These are phyloP conservation scores for Colletotrichum trifolii DNA, from an alignment of 2,329 filamentous ascomycete species.

Conservation along the genomic window DNA sequence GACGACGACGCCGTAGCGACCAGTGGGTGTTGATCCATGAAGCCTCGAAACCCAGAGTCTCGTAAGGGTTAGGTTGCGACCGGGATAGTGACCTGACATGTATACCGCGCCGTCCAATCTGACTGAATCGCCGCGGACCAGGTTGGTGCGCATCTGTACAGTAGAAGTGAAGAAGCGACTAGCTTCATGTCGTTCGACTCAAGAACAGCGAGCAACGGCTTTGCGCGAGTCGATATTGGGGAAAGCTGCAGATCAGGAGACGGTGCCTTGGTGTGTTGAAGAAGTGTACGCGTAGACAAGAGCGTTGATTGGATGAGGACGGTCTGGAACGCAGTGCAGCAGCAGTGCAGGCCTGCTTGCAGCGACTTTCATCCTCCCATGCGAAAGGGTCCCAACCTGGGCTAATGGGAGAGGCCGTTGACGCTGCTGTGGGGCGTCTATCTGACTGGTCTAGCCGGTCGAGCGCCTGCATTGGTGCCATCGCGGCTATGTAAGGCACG, in stretches of 20 bases:
- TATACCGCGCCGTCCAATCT: neutral
- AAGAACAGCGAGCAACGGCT: slow-evolving; percentile 8
- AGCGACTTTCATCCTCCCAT: too few species aligned
- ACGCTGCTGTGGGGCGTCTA: slow-evolving; percentile 6
- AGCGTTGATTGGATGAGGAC: slow-evolving; percentile 14
- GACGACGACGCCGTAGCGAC: too few species aligned
- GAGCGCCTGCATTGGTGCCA: slow-evolving; percentile 20
- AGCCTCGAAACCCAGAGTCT: too few species aligned
- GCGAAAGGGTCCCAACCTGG: neutral
- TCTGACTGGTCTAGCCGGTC: neutral
- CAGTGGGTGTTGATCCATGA: too few species aligned
- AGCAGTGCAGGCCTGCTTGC: slow-evolving; percentile 12
- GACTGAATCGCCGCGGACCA: neutral
- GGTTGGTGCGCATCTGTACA: too few species aligned
- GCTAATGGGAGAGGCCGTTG: slow-evolving; percentile 6
- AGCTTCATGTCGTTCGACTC: slow-evolving; percentile 18
- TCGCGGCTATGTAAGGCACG: slow-evolving; percentile 34
- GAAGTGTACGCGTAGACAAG: slow-evolving; percentile 13
- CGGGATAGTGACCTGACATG: too few species aligned
- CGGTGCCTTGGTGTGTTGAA: slow-evolving; percentile 20
- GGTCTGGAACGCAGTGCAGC: slow-evolving; percentile 27
- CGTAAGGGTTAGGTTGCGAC: too few species aligned
- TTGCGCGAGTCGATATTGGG: slow-evolving; percentile 2
- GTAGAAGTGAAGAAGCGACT: slow-evolving; percentile 2
- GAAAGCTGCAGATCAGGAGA: slow-evolving; percentile 1